Base-by-base conservation (phyloP, 2,329 filamentous ascomycete genomes). In the Alternaria postmessia region DNA sequence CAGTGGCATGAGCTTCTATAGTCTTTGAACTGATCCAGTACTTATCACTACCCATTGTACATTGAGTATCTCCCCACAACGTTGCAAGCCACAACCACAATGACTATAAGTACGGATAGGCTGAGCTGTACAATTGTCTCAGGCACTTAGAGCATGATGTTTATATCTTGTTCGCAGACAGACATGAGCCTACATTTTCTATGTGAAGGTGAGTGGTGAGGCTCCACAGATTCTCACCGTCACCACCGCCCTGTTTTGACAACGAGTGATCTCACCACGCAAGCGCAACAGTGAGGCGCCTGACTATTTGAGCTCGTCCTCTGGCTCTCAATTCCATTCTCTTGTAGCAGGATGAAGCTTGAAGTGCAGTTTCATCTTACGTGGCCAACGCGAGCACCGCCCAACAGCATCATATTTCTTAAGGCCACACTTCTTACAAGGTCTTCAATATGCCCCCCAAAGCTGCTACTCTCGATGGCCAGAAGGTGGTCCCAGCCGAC, bases 401-500 rank as follows among this genome's bases (percentile, higher is more conserved):
- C 22, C 22, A 20, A 2, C 20, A 18, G n/a, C 11, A 26, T n/a
- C 30, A 42, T 5, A 47, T 54, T 42, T 24, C 16, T 39, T 38
- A 11, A 16, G 28, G 8, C 11, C 28, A 36, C 5, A 16, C 28
- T 30, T 30, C 28, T 30, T 5, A n/a, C 20, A 18, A 7, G 14
- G 8, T 18, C 20, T 30, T 28, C 26, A 66, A 8, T 16, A 73
- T 73, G 70, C 61, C 30, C 9, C 62, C 34, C 22, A 71, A 69
- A 39, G 39, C 58, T 7, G 39, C 62, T 14, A 39, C 47, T 16
- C 44, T 51, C 2, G 44, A 39, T 7, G 41, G 46, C n/a, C 57
- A 64, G 20, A 73, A 69, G 59, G 57, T 65, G 53, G 59, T 69
- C 28, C 30, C 61, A n/a, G 68, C 62, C 4, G 72, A 76, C 24